Base-by-base conservation (phyloP, 495 filamentous ascomycete genomes). In the Aspergillus sclerotiicarbonarius region DNA sequence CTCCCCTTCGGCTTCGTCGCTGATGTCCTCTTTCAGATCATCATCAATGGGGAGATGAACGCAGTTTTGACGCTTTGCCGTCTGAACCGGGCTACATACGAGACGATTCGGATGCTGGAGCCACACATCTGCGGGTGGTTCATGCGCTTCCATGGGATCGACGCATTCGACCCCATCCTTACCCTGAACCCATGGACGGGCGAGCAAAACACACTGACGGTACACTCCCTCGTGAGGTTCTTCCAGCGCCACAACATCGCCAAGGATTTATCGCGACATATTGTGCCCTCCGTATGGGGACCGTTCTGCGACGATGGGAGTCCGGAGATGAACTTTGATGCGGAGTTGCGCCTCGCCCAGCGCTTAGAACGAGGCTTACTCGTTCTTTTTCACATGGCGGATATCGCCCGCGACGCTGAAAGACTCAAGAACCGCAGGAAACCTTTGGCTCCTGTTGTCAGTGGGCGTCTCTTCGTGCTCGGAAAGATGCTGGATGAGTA, bases 21-120 rank as follows among this genome's bases (percentile, higher is more conserved):
- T 37, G 68, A 71, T 58, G 61, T 71, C 15, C 68, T 71, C 33
- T 71, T 71, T 44, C 66, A 69, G 31, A 67, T 71, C 51, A 67
- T 71, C 50, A 67, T 62, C 58, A 56, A 62, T 52, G 61, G 62
- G 12, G 68, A 69, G 56, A 53, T 58, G 16, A 51, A 47, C 18
- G 61, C 58, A 1, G 45, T 67, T 8, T 53, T 65, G 29, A 61
- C 30, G 33, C 64, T 71, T 18, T 67, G 66, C 53, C 61, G 58
- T 8, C 47, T 71, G 9, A 71, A 71, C 54, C 62, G 57, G 29
- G 61, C 62, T 20, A 71, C 68, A 16, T 63, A 67, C 48, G 62
- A 67, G 19, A 62, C 62, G 8, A 66, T 71, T 56, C 64, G 65
- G 45, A 32, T 60, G 15, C 59, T 69, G 20, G 68, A 71, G 39